Evolutionary conservation across 2,329 filamentous ascomycete species (phyloP), one percentile per base, ranked within the genome.

Genomic region (Sporothrix dimorphospora): DNA sequence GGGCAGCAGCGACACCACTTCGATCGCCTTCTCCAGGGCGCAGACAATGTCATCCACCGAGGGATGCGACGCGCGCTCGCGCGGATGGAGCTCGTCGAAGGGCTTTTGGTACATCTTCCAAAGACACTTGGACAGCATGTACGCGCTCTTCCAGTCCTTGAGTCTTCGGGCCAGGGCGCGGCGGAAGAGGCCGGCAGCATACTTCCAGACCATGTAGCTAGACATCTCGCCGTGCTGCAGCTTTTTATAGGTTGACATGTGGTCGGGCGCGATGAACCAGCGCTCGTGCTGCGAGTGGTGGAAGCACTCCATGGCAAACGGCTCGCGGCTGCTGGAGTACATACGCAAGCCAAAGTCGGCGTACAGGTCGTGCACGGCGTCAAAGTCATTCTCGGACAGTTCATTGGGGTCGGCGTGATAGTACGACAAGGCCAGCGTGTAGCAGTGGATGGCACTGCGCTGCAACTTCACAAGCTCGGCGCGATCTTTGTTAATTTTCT

Each of bases 401-500:
- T 72, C 74, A 4, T 69, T 71, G 1, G 75, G 74, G 11, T 84
- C 81, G 12, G 81, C 80, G 19, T 87, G 84, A 0, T 86, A 89
- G 74, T 89, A 85, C 0, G 88, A 89, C 16, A 90, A 77, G 0
- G 87, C 87, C 51, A 90, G 82, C 0, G 86, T 88, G 76, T 92
- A 93, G 79, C 93, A 95, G 79, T 97, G 93, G 61, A 97, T 94
- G 0, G 93, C 91, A 77, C 89, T 89, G 42, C 93, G 89, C 79
- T 97, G 93, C 73, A 92, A 88, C 69, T 89, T 89, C 30, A 94
- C 87, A 59, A 97, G 81, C 72, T 97, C 93, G 4, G 84, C 83
- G 71, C 92, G 90, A 77, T 92, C 91, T 79, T 92, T 95, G 81
- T 97, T 97, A 81, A 97, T 91, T 81, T 97, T 97, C 76, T 97